These are phyloP conservation scores for Flammula alnicola DNA, from an alignment of 1,284 basidiomycete species.

Conservation along the genomic window DNA sequence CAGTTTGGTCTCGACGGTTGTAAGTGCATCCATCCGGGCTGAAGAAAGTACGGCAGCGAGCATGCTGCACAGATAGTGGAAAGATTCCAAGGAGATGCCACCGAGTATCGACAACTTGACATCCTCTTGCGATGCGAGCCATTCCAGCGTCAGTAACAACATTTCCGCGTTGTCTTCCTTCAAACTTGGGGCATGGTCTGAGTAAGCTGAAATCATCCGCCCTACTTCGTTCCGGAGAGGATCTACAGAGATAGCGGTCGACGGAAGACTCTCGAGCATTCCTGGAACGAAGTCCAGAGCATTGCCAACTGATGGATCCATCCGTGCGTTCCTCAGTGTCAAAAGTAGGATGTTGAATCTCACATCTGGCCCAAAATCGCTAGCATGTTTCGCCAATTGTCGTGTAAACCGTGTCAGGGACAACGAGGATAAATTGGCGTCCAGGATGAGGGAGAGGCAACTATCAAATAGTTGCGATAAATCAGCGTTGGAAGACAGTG, in stretches of 20 bases:
- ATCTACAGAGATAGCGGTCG: slow-evolving; percentile 28
- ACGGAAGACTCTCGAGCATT: slow-evolving; percentile 35
- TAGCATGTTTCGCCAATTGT: slow-evolving; percentile 31
- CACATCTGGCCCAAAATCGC: slow-evolving; percentile 42
- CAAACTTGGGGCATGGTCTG: slow-evolving; percentile 32
- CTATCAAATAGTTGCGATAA: slow-evolving; percentile 33
- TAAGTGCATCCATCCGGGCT: slow-evolving; percentile 28
- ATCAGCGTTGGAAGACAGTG: slow-evolving; percentile 35
- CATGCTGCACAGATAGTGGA: slow-evolving; percentile 39
- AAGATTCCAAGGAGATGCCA: slow-evolving; percentile 43
- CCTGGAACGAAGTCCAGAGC: slow-evolving; percentile 29
- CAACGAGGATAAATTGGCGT: slow-evolving; percentile 39
- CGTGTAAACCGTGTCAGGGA: slow-evolving; percentile 32
- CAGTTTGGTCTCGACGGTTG: slow-evolving; percentile 32
- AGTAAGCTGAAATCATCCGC: slow-evolving; percentile 36
- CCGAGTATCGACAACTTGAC: slow-evolving; percentile 42
- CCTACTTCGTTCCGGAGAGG: slow-evolving; percentile 43
- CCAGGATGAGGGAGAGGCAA: slow-evolving; percentile 36
- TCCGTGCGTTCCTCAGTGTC: slow-evolving; percentile 43
- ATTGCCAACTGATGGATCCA: slow-evolving; percentile 28
- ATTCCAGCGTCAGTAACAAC: slow-evolving; percentile 49
- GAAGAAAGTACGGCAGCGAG: slow-evolving; percentile 32
- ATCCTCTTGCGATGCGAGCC: slow-evolving; percentile 46
- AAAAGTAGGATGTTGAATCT: slow-evolving; percentile 49
- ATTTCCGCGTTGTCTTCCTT: slow-evolving; percentile 38